Percentiles rank a stretch among this genome's conserved stretches.
Conservation (phyloP, 768 basidiomycete species). For the Podaxis rugospora region DNA sequence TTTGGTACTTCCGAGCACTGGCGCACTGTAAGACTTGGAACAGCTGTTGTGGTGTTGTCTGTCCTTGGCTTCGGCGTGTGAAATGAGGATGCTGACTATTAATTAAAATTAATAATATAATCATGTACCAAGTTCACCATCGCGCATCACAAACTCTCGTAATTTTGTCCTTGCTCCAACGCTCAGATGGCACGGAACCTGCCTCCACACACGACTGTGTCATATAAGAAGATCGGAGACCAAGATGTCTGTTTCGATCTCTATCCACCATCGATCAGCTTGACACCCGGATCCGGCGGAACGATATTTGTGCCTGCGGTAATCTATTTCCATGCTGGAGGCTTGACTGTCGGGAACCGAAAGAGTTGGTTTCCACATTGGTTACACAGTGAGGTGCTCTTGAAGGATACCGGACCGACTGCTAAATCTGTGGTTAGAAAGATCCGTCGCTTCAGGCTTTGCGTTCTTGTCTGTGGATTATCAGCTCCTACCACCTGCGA, state of each 20-base stretch:
- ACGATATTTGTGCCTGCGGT: slow-evolving; percentile 26
- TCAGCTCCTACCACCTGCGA: slow-evolving; percentile 48
- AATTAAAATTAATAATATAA: too few relatives aligned
- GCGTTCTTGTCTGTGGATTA: slow-evolving; percentile 65
- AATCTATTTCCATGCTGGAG: slow-evolving; percentile 51
- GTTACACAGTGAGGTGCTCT: slow-evolving; percentile 43
- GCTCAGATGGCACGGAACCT: background rate
- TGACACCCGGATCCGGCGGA: background rate
- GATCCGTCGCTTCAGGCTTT: slow-evolving; percentile 41
- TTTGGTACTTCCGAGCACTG: too few relatives aligned
- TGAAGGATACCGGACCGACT: background rate
- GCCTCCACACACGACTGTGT: slow-evolving; percentile 13
- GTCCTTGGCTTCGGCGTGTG: too few relatives aligned
- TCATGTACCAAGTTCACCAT: too few relatives aligned
- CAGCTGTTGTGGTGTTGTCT: too few relatives aligned
- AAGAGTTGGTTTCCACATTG: slow-evolving; percentile 64
- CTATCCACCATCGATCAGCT: slow-evolving; percentile 15
- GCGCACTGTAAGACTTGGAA: too few relatives aligned
- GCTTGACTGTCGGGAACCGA: slow-evolving; percentile 55
- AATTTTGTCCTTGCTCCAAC: background rate
- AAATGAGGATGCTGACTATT: too few relatives aligned
- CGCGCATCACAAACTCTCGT: too few relatives aligned
- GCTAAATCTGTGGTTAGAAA: slow-evolving; percentile 28
- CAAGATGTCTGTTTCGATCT: slow-evolving; percentile 16
- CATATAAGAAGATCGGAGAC: slow-evolving; percentile 16